Percentiles rank a stretch among this genome's conserved stretches.
phyloP scores from a whole-genome alignment of 1,284 basidiomycete species.

The Trichosporon faecale region DNA sequence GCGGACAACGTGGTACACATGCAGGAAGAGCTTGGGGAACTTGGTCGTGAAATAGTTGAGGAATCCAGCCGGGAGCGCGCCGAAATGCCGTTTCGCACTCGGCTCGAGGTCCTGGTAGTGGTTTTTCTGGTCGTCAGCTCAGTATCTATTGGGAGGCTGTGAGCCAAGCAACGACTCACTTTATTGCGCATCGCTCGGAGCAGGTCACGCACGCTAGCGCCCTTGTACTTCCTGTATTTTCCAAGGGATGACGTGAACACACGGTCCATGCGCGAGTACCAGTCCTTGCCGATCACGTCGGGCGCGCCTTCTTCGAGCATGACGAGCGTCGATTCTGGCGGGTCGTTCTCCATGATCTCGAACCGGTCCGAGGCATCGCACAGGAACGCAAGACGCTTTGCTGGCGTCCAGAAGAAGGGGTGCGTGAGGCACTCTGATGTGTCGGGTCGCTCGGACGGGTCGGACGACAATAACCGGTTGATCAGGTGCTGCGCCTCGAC shows the following conservation, averaged over 20 bases:
- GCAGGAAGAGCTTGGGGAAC: slow-evolving; percentile 87
- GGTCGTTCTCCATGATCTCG: slow-evolving; percentile 93
- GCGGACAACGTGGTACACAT: slow-evolving; percentile 76
- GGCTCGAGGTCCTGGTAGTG: slow-evolving; percentile 90
- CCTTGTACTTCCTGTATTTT: slow-evolving; percentile 96
- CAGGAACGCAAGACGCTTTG: slow-evolving; percentile 80
- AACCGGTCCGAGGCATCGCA: slow-evolving; percentile 97
- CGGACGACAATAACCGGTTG: slow-evolving; percentile 67
- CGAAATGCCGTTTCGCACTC: slow-evolving; percentile 78
- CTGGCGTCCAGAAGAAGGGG: slow-evolving; percentile 95
- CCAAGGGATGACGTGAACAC: slow-evolving; percentile 89
- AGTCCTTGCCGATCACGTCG: slow-evolving; percentile 75
- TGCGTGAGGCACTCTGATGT: slow-evolving; percentile 81
- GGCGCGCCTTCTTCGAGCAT: slow-evolving; percentile 69
- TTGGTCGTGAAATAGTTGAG: slow-evolving; percentile 85
- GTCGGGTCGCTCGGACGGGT: slow-evolving; percentile 75
- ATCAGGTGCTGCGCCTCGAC: slow-evolving; percentile 79
- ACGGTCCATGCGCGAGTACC: slow-evolving; percentile 81
- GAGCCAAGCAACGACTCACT: slow-evolving; percentile 59
- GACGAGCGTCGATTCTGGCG: slow-evolving; percentile 71
- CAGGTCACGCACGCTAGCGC: slow-evolving; percentile 82
- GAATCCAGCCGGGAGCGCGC: slow-evolving; percentile 87
- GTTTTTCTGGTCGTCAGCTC: slow-evolving; percentile 71
- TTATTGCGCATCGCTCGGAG: slow-evolving; percentile 92
- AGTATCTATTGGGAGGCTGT: not conserved